Evolutionary conservation across 2,329 filamentous ascomycete species (phyloP), one percentile per base, ranked within the genome.

Genomic region (Aspergillus tubingensis): DNA sequence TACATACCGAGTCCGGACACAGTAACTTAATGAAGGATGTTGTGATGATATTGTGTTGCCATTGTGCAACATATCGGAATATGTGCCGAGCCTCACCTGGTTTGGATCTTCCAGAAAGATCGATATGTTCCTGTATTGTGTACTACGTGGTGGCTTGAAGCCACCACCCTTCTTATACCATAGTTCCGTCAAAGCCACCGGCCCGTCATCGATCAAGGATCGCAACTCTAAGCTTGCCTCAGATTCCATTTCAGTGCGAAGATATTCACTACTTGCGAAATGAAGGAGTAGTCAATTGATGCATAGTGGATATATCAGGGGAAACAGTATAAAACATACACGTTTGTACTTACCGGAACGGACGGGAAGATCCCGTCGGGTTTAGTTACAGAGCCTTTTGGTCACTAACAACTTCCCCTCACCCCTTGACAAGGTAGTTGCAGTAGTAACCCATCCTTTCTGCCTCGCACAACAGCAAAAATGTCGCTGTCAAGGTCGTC

Each of bases 301-400:
- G 32, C 11, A 36, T 36, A 39, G 30, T 17, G 15, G 8, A 30
- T 36, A 27, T 13, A 47, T 36, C 25, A 32, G 10, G 21, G 23
- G 13, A 11, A 23, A 7, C 17, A 32, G 11, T 36, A 13, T 15
- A 23, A 48, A 49, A 15, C n/a, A 8, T 11, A 57, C 15, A 13
- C 10, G 19, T 50, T 50, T 5, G 25, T 50, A 10, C 15, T 30
- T n/a, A 27, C 8, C 23, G 21, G 56, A 27, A 32, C 60, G 57
- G 62, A 50, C 59, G 59, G 59, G 59, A 44, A 54, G 62, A 62
- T 62, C 62, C 62, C 62, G 59, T 15, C 30, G n/a, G 25, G 21
- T 30, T 5, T 11, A 55, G 15, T 23, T 38, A 58, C 39, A 30
- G 30, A 15, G 23, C 48, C 2, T 36, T 36, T 36, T 36, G 32